Conservation (phyloP, 805 yeast species). For the Sugiyamaella boreocaroliniensis region DNA sequence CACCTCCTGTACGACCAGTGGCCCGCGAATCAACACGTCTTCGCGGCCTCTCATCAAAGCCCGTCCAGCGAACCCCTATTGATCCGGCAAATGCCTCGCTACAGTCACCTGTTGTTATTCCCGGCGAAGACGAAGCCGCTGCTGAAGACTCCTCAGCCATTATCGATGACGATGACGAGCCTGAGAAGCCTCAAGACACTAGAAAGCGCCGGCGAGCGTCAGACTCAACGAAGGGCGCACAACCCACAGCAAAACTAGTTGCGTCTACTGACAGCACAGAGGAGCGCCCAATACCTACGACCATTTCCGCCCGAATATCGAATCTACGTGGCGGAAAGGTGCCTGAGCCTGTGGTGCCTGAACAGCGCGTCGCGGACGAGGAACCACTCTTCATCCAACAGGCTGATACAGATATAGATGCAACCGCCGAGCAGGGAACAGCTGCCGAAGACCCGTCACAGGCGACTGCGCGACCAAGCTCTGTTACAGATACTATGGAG, state of each 20-base stretch:
- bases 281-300: neutral
- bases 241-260: neutral
- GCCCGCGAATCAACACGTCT: neutral
- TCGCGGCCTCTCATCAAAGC: neutral
- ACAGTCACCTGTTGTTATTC: neutral
- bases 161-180: neutral
- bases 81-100: neutral
- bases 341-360: neutral
- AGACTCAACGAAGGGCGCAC: neutral
- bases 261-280: neutral
- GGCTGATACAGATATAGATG: neutral
- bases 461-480: neutral
- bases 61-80: neutral
- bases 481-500: neutral
- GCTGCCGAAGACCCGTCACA: neutral
- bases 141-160: neutral
- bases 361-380: neutral
- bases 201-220: neutral
- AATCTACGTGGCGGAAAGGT: slow-evolving; percentile 1
- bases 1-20: neutral
- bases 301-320: slow-evolving; percentile 6
- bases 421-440: neutral
- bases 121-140: neutral
- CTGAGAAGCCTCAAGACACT: neutral
- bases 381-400: neutral